Conservation (phyloP, 2,329 filamentous ascomycete genomes). For the Didymella pinodella region DNA sequence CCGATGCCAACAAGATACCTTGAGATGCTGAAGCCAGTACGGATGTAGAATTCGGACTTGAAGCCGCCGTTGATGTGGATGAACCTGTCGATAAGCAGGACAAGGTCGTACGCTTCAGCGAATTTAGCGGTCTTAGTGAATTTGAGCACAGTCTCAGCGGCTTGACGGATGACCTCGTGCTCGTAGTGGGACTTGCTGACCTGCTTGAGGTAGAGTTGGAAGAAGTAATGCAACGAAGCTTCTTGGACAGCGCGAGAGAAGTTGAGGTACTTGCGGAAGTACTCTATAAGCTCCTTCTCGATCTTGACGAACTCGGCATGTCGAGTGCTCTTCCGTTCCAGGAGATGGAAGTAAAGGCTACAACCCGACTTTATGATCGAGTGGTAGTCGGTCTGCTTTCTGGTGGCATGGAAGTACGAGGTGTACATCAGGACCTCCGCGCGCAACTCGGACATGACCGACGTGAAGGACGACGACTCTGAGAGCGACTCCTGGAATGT, state of each 20-base stretch:
- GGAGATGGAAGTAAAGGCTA: slow-evolving; percentile 35
- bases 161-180: slow-evolving; percentile 25
- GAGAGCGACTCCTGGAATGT: slow-evolving; percentile 54
- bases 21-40: slow-evolving; percentile 42
- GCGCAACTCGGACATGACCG: slow-evolving; percentile 54
- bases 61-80: slow-evolving; percentile 38
- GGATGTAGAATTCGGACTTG: slow-evolving; percentile 39
- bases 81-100: slow-evolving; percentile 33
- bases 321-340: slow-evolving; percentile 26
- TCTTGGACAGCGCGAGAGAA: slow-evolving; percentile 26
- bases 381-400: slow-evolving; percentile 48
- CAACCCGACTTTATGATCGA: slow-evolving; percentile 35
- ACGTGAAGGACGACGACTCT: slow-evolving; percentile 51
- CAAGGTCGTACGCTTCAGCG: slow-evolving; percentile 36
- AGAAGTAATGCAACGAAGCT: slow-evolving; percentile 30
- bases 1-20: slow-evolving; percentile 37
- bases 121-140: slow-evolving; percentile 37
- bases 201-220: slow-evolving; percentile 31
- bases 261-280: slow-evolving; percentile 34
- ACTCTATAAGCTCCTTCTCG: slow-evolving; percentile 30
- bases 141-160: slow-evolving; percentile 25
- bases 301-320: slow-evolving; percentile 29
- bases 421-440: slow-evolving; percentile 42
- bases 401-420: slow-evolving; percentile 37
- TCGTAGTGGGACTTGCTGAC: slow-evolving; percentile 28